Base-by-base conservation (phyloP, 805 yeast species). In the Suhomyces emberorum region DNA sequence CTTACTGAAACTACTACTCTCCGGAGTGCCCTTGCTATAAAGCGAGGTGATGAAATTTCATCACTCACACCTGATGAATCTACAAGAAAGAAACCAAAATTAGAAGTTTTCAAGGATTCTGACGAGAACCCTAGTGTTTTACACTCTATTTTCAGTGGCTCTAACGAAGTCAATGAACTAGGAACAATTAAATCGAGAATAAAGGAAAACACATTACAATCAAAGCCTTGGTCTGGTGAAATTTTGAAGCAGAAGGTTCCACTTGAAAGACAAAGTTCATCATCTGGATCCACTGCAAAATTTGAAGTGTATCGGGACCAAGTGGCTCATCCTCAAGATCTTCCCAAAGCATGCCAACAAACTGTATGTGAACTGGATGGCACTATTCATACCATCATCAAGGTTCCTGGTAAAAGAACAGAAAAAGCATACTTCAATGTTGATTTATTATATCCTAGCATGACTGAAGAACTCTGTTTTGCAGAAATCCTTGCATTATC, bases 211-310 rank as follows among this genome's bases (percentile, higher is more conserved):
- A 59, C 55, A 5, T 28, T 74, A 15, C 61, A 64, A 2, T 69
- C 88, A 1, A 65, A 61, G 7, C 72, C 81, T 0, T 80, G 91
- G 84, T 64, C 61, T 10, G 88, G 91, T 0, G 82, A 83, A 47
- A 65, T 61, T 2, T 34, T 81, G n/a, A 53, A 59, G 15, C 83
- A 79, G 47, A 54, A 59, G n/a, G 26, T 32, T 7, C 38, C 18
- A 1, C 35, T 29, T 33, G 43, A 9, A 50, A 51, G 22, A 33
- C 43, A 4, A 53, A 51, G 15, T 31, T 41, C n/a, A 34, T 65
- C 6, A 35, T 27, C 39, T 4, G 23, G 30, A 4, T 42, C 41
- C 4, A 31, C 67, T 0, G 65, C 76, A 22, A 59, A 54, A 46
- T 27, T 51, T 37, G 28, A 39, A 38, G 44, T 63, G 44, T 45